Evolutionary conservation across 305 asterid genomes (phyloP).

Genomic region (Ilex paraguariensis): DNA sequence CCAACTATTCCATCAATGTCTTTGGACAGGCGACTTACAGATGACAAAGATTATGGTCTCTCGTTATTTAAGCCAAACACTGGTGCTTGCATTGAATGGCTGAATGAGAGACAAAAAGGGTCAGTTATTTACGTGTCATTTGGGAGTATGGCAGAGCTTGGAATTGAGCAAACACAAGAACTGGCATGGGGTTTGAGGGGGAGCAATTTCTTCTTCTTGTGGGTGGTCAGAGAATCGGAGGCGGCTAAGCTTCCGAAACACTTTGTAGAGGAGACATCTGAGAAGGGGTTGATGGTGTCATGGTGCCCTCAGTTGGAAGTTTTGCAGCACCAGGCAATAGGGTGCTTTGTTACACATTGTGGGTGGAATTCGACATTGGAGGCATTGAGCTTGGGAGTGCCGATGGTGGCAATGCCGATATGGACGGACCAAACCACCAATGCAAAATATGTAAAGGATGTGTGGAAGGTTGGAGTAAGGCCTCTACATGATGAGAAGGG

Average conservation of each 20-base stretch:
- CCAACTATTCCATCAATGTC: slow-evolving; percentile 21
- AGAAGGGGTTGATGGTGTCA: slow-evolving; percentile 14
- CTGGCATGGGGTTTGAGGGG: slow-evolving; percentile 14
- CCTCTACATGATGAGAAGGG: slow-evolving; percentile 13
- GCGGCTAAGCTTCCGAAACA: slow-evolving; percentile 15
- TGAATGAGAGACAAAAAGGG: slow-evolving; percentile 8
- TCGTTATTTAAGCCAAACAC: slow-evolving; percentile 9
- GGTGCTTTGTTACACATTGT: slow-evolving; percentile 18
- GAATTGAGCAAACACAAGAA: slow-evolving; percentile 13
- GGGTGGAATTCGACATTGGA: slow-evolving; percentile 25
- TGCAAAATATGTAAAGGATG: slow-evolving; percentile 14
- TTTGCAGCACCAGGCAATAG: slow-evolving; percentile 11
- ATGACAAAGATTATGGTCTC: slow-evolving; percentile 18
- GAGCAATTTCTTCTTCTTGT: slow-evolving; percentile 10
- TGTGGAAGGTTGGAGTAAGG: slow-evolving; percentile 16
- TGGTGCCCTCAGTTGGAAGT: slow-evolving; percentile 27
- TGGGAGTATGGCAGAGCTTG: slow-evolving; percentile 11
- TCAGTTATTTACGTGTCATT: slow-evolving; percentile 21
- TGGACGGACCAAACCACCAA: slow-evolving; percentile 24
- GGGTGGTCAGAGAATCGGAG: slow-evolving; percentile 19
- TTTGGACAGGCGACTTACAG: slow-evolving; percentile 13
- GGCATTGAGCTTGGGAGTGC: slow-evolving; percentile 18
- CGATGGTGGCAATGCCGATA: slow-evolving; percentile 18
- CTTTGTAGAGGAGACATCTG: slow-evolving; percentile 5
- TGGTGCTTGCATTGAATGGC: slow-evolving; percentile 13